phyloP scores from a whole-genome alignment of 345 rosid genomes.

The Lepidium sativum region DNA sequence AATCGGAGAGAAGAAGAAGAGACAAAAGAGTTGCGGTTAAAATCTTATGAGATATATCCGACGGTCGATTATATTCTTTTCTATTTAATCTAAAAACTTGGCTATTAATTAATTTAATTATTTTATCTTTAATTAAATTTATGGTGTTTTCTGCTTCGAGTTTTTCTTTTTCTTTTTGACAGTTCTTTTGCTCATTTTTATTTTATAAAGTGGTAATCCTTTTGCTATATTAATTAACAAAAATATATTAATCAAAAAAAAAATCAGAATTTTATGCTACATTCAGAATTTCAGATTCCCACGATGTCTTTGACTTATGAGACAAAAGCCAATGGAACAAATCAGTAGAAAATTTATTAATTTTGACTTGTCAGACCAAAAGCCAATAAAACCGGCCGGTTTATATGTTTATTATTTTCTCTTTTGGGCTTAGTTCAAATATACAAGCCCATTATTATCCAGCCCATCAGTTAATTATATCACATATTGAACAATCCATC shows the following conservation, averaged over 20 bases:
- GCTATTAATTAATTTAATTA: no score
- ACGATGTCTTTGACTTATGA: not conserved
- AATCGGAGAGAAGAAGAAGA: slow-evolving; percentile 13
- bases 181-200: not conserved
- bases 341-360: no score
- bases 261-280: not conserved
- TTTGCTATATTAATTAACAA: not conserved
- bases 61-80: slow-evolving; percentile 12
- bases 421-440: no score
- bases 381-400: not conserved
- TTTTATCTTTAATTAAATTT: no score
- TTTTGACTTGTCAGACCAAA: no score
- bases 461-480: no score
- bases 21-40: not conserved
- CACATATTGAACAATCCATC: no score
- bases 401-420: not conserved
- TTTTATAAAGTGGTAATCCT: no score
- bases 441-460: no score
- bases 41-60: no score
- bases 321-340: not conserved
- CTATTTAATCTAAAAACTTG: not conserved
- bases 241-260: not conserved
- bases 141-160: not conserved
- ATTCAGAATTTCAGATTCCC: not conserved
- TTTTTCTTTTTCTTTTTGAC: no score